phyloP scores from a whole-genome alignment of 2,329 filamentous ascomycete species.

The Aspergillus novofumigatus region DNA sequence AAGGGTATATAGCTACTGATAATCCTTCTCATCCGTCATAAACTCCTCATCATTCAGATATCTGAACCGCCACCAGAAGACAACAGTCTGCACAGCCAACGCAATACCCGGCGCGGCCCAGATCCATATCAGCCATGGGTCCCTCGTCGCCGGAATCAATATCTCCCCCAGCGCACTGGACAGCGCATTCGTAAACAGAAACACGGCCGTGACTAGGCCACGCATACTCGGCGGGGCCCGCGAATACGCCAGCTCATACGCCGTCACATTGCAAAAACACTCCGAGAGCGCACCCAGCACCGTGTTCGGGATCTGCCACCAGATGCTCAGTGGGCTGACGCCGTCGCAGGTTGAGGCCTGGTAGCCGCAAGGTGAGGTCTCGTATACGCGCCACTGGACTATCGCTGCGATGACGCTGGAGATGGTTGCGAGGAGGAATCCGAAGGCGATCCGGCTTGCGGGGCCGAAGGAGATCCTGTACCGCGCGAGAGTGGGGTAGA shows the following conservation, averaged over 20 bases:
- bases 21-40: conserved; percentile 26
- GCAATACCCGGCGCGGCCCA: conserved; percentile 49
- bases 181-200: conserved; percentile 40
- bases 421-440: conserved; percentile 48
- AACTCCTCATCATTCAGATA: conserved; percentile 49
- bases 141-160: conserved; percentile 41
- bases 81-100: conserved; percentile 43
- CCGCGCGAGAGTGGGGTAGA: conserved; percentile 46
- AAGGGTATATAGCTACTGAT: background rate
- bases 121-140: conserved; percentile 48
- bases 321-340: conserved; percentile 40
- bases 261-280: conserved; percentile 42
- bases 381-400: conserved; percentile 46
- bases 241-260: conserved; percentile 44
- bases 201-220: conserved; percentile 39
- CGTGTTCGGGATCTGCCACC: conserved; percentile 40
- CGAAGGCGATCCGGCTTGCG: conserved; percentile 49
- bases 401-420: conserved; percentile 38
- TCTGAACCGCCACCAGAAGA: conserved; percentile 48
- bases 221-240: conserved; percentile 42
- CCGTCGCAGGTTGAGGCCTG: conserved; percentile 37
- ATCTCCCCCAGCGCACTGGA: conserved; percentile 40
- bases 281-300: conserved; percentile 38
- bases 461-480: conserved; percentile 45
- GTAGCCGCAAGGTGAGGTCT: conserved; percentile 42